phyloP scores from a whole-genome alignment of 306 rosid genomes.

The Arachis stenosperma region DNA sequence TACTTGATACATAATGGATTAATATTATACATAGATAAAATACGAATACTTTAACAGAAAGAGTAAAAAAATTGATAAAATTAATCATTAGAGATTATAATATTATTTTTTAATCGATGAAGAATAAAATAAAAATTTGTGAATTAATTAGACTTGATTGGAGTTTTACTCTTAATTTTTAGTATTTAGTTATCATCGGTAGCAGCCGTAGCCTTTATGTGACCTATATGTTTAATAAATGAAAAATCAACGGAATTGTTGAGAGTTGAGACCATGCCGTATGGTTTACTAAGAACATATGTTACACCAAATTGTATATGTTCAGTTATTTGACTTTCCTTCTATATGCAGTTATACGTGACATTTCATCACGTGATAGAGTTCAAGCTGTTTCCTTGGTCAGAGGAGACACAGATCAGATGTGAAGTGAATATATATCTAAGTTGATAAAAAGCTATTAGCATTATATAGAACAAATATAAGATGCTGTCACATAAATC shows the following conservation, averaged over 20 bases:
- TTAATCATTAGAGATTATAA: no score
- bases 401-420: constrained; percentile 37
- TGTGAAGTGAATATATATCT: background rate
- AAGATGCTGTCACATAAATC: no score
- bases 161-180: no score
- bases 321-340: background rate
- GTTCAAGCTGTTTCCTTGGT: constrained; percentile 27
- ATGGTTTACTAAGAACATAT: constrained; percentile 11
- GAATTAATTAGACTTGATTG: no score
- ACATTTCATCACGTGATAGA: constrained; percentile 39
- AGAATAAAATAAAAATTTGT: no score
- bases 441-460: background rate
- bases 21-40: no score
- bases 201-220: background rate
- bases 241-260: constrained; percentile 9
- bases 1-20: no score
- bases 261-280: constrained; percentile 20
- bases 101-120: no score
- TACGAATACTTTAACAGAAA: no score
- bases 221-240: background rate
- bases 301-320: background rate
- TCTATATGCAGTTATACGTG: background rate
- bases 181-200: no score
- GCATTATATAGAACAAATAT: no score
- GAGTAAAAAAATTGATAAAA: no score